These are phyloP conservation scores for Rasamsonia emersonii DNA, from an alignment of 2,329 filamentous ascomycete species.

Conservation along the genomic window DNA sequence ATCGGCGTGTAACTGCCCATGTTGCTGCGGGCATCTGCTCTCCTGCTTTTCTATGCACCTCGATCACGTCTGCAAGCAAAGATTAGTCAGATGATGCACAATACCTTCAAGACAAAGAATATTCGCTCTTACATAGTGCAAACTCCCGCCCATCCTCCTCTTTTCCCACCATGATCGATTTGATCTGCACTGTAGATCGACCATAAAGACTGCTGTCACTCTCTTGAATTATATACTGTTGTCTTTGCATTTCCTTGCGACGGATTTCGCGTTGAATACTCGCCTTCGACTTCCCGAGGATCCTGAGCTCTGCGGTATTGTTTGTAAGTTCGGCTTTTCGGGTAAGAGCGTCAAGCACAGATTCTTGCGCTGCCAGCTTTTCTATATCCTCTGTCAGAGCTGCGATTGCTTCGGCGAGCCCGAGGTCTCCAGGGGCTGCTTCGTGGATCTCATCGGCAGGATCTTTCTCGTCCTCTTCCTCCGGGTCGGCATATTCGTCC, in stretches of 20 bases:
- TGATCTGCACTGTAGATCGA: slow-evolving; percentile 79
- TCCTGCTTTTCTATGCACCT: slow-evolving; percentile 81
- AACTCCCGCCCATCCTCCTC: slow-evolving; percentile 92
- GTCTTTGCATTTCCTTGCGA: slow-evolving; percentile 87
- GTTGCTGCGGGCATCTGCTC: slow-evolving; percentile 95
- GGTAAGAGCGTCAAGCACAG: slow-evolving; percentile 82
- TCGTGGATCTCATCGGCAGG: slow-evolving; percentile 81
- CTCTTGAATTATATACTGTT: slow-evolving; percentile 95
- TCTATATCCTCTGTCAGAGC: slow-evolving; percentile 85
- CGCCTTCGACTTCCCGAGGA: slow-evolving; percentile 85
- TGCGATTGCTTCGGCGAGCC: slow-evolving; percentile 85
- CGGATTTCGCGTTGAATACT: slow-evolving; percentile 88
- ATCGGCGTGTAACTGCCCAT: slow-evolving; percentile 86
- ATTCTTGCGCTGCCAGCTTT: slow-evolving; percentile 75
- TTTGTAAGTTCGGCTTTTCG: slow-evolving; percentile 95
- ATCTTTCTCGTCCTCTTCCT: slow-evolving; percentile 49
- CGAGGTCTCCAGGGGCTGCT: slow-evolving; percentile 88
- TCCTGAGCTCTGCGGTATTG: slow-evolving; percentile 86
- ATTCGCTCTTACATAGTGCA: slow-evolving; percentile 58
- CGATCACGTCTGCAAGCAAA: slow-evolving; percentile 58
- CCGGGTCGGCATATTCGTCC: slow-evolving; percentile 72
- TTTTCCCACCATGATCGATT: slow-evolving; percentile 82
- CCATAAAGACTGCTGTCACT: slow-evolving; percentile 96
- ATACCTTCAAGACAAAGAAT: neutral
- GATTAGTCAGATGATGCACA: slow-evolving; percentile 10